Percentiles rank a stretch among this genome's conserved stretches.
Conservation (phyloP, 305 asterid species). For the Solanum hybrid region DNA sequence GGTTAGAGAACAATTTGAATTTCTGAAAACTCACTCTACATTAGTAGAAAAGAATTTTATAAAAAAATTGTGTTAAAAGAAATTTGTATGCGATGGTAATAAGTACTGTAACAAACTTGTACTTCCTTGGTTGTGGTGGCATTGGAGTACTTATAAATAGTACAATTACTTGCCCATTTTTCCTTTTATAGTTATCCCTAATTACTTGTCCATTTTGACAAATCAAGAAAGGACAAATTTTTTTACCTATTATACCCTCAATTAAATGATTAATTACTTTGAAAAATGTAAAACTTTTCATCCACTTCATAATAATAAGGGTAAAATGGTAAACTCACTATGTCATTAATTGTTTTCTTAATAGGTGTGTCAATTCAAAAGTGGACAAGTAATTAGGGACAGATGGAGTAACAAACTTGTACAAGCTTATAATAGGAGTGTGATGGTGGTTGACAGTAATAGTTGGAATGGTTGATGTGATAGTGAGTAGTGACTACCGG, state of each 20-base stretch:
- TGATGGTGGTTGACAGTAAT: neutral
- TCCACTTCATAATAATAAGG: too few species aligned
- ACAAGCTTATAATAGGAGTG: neutral
- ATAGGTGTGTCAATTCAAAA: too few species aligned
- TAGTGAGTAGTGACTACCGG: neutral
- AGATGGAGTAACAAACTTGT: neutral
- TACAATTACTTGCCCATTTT: too few species aligned
- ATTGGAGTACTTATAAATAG: neutral
- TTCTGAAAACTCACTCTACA: neutral
- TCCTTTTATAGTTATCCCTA: too few species aligned
- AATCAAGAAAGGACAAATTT: too few species aligned
- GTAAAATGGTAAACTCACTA: too few species aligned
- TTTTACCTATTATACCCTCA: too few species aligned
- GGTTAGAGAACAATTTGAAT: neutral
- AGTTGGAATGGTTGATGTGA: neutral
- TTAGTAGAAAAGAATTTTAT: neutral
- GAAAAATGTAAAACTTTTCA: too few species aligned
- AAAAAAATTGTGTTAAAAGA: neutral
- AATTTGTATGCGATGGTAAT: neutral
- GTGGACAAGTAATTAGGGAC: too few species aligned
- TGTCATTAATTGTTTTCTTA: too few species aligned
- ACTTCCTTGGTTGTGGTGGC: neutral
- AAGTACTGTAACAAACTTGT: neutral
- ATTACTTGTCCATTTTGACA: too few species aligned
- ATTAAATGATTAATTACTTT: too few species aligned